Evolutionary conservation across 2,329 filamentous ascomycete genomes (phyloP).

Genomic region (Diaporthe velutina): DNA sequence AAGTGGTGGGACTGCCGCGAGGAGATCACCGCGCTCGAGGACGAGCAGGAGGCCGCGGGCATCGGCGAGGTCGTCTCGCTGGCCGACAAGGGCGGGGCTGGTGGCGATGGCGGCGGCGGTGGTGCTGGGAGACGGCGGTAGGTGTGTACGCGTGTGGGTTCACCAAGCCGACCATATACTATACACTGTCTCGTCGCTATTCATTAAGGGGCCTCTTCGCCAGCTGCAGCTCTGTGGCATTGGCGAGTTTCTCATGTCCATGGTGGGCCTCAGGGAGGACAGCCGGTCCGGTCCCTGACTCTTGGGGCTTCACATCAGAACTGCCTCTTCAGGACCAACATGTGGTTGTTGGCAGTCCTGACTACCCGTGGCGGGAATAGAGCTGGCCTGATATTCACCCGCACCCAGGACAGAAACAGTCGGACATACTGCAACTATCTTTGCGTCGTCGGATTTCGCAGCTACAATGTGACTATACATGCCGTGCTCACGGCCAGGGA

Average conservation of each 20-base stretch:
- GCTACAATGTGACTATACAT: neutral
- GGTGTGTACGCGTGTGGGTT: neutral
- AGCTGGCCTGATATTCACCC: neutral
- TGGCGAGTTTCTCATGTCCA: neutral
- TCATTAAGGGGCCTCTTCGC: neutral
- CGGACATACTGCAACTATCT: neutral
- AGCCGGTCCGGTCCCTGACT: neutral
- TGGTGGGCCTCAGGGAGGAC: neutral
- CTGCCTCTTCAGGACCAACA: neutral
- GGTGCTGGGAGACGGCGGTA: slow-evolving; percentile 44
- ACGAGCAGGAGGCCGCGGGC: slow-evolving; percentile 94
- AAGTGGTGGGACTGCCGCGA: slow-evolving; percentile 99
- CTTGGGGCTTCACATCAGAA: no score
- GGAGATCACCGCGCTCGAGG: slow-evolving; percentile 90
- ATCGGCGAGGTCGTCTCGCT: slow-evolving; percentile 95
- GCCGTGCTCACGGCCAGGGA: neutral
- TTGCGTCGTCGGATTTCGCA: neutral
- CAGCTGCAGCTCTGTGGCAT: neutral
- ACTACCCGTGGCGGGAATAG: neutral
- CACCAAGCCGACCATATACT: neutral
- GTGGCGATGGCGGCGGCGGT: slow-evolving; percentile 57
- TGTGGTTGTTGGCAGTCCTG: neutral
- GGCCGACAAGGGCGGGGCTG: slow-evolving; percentile 75
- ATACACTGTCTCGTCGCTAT: neutral
- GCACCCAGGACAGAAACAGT: neutral